These are phyloP conservation scores for Lactarius deliciosus DNA, from an alignment of 768 basidiomycete species.

Conservation along the genomic window DNA sequence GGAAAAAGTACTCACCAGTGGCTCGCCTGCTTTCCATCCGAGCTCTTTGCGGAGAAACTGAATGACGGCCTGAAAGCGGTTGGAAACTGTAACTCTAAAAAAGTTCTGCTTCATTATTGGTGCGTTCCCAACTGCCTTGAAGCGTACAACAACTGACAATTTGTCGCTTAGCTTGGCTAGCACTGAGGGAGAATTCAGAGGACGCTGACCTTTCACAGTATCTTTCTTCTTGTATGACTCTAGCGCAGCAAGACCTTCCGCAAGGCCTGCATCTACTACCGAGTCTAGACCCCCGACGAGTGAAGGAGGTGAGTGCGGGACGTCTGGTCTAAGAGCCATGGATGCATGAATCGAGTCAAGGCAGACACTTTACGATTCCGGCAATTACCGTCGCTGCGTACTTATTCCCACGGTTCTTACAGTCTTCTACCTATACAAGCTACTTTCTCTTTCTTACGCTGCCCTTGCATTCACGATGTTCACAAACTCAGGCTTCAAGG, in stretches of 20 bases:
- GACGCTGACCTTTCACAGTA: conserved; percentile 62
- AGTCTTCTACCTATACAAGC: background rate
- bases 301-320: conserved; percentile 13
- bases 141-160: conserved; percentile 83
- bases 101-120: conserved; percentile 99
- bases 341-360: background rate
- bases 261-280: conserved; percentile 27
- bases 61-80: conserved; percentile 93
- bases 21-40: conserved; percentile 82
- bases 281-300: conserved; percentile 9
- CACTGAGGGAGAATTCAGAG: background rate
- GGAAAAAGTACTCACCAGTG: conserved; percentile 57
- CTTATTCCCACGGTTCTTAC: background rate
- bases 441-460: conserved; percentile 18
- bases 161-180: too few species aligned
- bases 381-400: conserved; percentile 39
- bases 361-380: conserved; percentile 20
- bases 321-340: conserved; percentile 27
- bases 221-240: conserved; percentile 89
- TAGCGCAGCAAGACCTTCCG: conserved; percentile 66
- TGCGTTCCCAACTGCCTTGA: conserved; percentile 96
- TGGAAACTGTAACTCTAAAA: conserved; percentile 94
- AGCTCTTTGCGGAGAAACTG: conserved; percentile 89
- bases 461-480: conserved; percentile 79
- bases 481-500: conserved; percentile 95